A percentile compares a stretch with the other conserved stretches of the same genome.
Evolutionary conservation across 495 filamentous ascomycete species (phyloP).

Genomic region (Rhizodiscina lignyota): DNA sequence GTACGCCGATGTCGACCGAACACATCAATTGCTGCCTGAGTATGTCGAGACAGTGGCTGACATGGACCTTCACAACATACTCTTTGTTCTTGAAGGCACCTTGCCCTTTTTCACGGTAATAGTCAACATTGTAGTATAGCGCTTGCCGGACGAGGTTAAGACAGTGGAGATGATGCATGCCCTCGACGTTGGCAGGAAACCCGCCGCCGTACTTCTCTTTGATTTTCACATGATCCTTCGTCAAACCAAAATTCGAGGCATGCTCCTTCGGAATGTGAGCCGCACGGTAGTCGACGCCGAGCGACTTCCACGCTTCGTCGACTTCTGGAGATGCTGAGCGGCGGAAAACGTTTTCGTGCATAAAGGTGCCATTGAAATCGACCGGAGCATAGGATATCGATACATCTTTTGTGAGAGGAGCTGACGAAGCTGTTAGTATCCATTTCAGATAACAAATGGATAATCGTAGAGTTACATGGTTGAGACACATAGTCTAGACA

Average conservation of each 20-base stretch:
- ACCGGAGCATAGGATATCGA: constrained; percentile 18
- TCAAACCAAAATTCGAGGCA: constrained; percentile 26
- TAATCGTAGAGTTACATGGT: background rate
- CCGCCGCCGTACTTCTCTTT: constrained; percentile 35
- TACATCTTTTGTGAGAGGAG: constrained; percentile 21
- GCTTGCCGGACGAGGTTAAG: constrained; percentile 39
- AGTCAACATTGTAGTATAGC: constrained; percentile 38
- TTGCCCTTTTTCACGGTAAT: constrained; percentile 29
- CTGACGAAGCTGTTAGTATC: constrained; percentile 6
- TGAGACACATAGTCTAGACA: background rate
- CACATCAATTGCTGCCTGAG: constrained; percentile 41
- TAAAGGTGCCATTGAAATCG: constrained; percentile 32
- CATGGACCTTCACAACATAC: constrained; percentile 30
- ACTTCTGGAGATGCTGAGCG: constrained; percentile 33
- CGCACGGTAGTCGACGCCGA: constrained; percentile 33
- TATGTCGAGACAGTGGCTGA: constrained; percentile 38
- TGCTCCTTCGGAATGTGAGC: constrained; percentile 22
- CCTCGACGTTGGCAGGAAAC: constrained; percentile 36
- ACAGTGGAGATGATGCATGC: constrained; percentile 41
- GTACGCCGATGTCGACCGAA: constrained; percentile 30
- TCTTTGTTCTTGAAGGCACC: constrained; percentile 34
- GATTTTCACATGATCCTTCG: constrained; percentile 32
- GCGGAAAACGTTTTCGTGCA: constrained; percentile 36
- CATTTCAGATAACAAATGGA: background rate
- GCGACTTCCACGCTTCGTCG: constrained; percentile 38